A percentile compares a stretch with the other conserved stretches of the same genome.
Conservation (phyloP, 1,284 basidiomycete genomes). For the Rhodotorula sp. region DNA sequence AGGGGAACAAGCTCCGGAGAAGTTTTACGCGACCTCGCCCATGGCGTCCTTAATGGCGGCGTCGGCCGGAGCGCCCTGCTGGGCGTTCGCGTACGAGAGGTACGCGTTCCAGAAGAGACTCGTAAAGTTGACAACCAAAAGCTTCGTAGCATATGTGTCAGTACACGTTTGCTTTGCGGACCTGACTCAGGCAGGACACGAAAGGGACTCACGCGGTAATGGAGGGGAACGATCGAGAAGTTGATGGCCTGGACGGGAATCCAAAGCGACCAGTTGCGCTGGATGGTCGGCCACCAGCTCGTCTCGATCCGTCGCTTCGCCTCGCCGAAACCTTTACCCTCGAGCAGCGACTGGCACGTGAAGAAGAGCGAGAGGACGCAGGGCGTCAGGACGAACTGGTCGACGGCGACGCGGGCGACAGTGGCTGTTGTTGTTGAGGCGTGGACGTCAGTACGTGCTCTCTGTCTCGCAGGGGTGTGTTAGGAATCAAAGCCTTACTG, state of each 20-base stretch:
- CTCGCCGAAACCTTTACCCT: constrained; percentile 62
- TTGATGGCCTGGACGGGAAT: constrained; percentile 56
- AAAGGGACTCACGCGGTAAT: constrained; percentile 78
- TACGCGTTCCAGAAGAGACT: constrained; percentile 28
- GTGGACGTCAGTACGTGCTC: not conserved
- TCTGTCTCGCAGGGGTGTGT: not conserved
- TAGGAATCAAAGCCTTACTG: not conserved
- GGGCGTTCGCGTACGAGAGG: constrained; percentile 37
- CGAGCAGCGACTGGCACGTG: constrained; percentile 67
- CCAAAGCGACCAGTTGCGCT: constrained; percentile 53
- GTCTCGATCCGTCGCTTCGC: constrained; percentile 60
- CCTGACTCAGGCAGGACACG: no score
- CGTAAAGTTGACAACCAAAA: not conserved
- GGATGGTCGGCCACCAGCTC: constrained; percentile 59
- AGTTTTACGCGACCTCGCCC: constrained; percentile 2
- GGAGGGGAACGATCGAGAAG: constrained; percentile 72
- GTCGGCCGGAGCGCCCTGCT: constrained; percentile 13
- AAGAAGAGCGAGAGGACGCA: constrained; percentile 69
- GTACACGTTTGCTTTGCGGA: no score
- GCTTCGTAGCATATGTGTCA: not conserved
- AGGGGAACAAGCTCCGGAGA: no score
- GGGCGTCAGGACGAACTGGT: constrained; percentile 69
- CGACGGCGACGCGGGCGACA: constrained; percentile 62
- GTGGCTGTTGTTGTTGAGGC: constrained; percentile 2
- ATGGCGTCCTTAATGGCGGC: constrained; percentile 21